Evolutionary conservation across 2,329 filamentous ascomycete species (phyloP), one percentile per base, ranked within the genome.

Genomic region (Colletotrichum noveboracense): DNA sequence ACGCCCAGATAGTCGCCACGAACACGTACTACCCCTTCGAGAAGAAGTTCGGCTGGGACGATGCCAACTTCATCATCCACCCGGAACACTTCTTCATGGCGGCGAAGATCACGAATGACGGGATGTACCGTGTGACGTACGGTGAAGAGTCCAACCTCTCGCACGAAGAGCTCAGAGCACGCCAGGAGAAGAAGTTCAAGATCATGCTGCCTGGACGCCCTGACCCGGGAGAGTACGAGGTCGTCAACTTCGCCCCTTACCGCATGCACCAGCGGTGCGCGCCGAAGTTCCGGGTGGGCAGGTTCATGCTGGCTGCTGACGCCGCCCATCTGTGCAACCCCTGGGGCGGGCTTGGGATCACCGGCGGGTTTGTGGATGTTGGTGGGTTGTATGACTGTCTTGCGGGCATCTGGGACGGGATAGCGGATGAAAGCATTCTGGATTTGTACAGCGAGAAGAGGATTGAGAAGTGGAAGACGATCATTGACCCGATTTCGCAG

Each of bases 11-110:
- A 73, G 87, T 93, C 18, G 91, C 91, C 60, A 92, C 91, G 7
- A 93, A 93, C 83, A 89, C 91, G 13, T 92, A 92, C 80, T 92
- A 93, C 75, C 89, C 91, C 77, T 91, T 93, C 74, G 84, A 86
- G 16, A 81, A 79, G 8, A 88, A 88, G 76, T 91, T 87, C 77
- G 88, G 86, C 30, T 92, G 86, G 78, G 82, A 86, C 70, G 90
- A 92, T 77, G 87, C 88, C 14, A 92, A 92, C 80, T 93, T 93
- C 80, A 90, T 92, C 77, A 86, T 93, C 36, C 87, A 93, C 77
- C 91, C 91, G 0, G 88, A 90, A 26, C 86, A 93, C 79, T 93
- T 90, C 82, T 87, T 82, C 68, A 92, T 93, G 91, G 90, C 90
- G 3, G 91, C 91, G 3, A 88, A 86, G 56, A 90, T 93, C 76